Percentiles rank a stretch among this genome's conserved stretches.
phyloP scores from a whole-genome alignment of 306 rosid genomes.

The Prinsepia uniflora region DNA sequence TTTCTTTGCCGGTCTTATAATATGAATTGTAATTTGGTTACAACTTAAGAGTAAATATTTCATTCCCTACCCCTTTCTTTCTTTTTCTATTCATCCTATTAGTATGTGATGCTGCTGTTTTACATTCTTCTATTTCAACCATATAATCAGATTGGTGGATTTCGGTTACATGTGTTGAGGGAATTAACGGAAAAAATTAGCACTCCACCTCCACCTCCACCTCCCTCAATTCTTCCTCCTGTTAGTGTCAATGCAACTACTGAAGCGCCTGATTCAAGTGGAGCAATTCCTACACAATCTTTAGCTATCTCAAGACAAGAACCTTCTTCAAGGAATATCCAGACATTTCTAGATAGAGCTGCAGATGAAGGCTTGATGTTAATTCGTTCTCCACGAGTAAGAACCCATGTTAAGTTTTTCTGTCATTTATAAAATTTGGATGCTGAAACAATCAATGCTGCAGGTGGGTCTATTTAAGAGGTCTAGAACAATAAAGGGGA shows the following conservation, averaged over 20 bases:
- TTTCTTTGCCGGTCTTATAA: background rate
- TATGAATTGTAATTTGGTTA: constrained; percentile 17
- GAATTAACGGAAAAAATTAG: constrained; percentile 29
- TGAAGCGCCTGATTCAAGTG: constrained; percentile 43
- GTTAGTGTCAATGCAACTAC: constrained; percentile 27
- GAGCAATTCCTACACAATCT: constrained; percentile 46
- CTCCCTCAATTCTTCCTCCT: constrained; percentile 42
- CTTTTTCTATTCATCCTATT: background rate
- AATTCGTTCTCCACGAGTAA: constrained; percentile 74
- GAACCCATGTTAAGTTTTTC: constrained; percentile 7
- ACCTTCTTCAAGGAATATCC: constrained; percentile 40
- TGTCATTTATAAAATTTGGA: constrained; percentile 15
- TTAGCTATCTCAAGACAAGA: constrained; percentile 47
- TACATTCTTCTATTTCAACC: constrained; percentile 9
- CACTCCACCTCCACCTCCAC: constrained; percentile 9
- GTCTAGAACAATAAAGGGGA: constrained; percentile 80
- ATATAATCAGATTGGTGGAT: constrained; percentile 62
- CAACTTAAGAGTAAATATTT: constrained; percentile 4
- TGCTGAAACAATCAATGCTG: constrained; percentile 33
- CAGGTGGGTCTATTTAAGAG: constrained; percentile 91
- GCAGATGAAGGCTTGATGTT: constrained; percentile 80
- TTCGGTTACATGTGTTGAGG: constrained; percentile 58
- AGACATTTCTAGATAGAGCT: constrained; percentile 58
- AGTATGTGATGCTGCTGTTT: constrained; percentile 8
- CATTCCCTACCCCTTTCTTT: background rate